phyloP scores from a whole-genome alignment of 495 filamentous ascomycete species.

The Penicillium nucicola region DNA sequence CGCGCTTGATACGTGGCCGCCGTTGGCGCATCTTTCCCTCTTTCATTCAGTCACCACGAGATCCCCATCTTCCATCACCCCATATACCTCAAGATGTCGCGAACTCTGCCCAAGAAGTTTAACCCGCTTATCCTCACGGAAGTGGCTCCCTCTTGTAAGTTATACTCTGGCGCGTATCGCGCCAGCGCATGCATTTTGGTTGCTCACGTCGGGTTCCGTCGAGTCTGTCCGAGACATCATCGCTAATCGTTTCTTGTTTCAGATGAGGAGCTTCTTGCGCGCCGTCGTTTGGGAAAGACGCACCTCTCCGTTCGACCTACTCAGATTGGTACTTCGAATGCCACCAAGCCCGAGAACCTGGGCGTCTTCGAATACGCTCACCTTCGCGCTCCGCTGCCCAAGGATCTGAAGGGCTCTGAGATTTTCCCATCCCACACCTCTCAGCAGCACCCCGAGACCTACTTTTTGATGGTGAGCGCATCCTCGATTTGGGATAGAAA shows the following conservation, averaged over 20 bases:
- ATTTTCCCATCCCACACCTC: conserved; percentile 71
- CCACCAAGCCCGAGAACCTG: conserved; percentile 65
- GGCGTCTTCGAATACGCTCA: conserved; percentile 95
- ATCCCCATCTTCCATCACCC: conserved; percentile 3
- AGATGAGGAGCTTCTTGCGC: conserved; percentile 81
- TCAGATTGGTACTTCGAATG: conserved; percentile 60
- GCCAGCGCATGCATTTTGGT: conserved; percentile 9
- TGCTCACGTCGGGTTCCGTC: conserved; percentile 6
- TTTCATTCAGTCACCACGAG: conserved; percentile 22
- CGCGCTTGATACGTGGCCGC: conserved; percentile 51
- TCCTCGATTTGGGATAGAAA: background rate
- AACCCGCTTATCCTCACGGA: conserved; percentile 80
- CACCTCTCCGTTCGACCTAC: conserved; percentile 77
- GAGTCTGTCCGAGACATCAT: background rate
- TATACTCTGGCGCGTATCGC: conserved; percentile 17
- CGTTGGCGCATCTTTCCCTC: conserved; percentile 28
- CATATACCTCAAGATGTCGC: conserved; percentile 49
- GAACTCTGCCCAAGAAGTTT: conserved; percentile 63
- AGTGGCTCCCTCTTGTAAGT: conserved; percentile 61
- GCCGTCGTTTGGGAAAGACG: conserved; percentile 88
- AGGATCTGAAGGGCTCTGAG: conserved; percentile 79
- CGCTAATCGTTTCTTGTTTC: conserved; percentile 25
- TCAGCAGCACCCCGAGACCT: conserved; percentile 70
- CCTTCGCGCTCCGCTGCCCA: conserved; percentile 83
- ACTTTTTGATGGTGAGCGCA: conserved; percentile 83